Evolutionary conservation across 2,329 filamentous ascomycete genomes (phyloP), one percentile per base, ranked within the genome.

Genomic region (Apiospora pterosperma): DNA sequence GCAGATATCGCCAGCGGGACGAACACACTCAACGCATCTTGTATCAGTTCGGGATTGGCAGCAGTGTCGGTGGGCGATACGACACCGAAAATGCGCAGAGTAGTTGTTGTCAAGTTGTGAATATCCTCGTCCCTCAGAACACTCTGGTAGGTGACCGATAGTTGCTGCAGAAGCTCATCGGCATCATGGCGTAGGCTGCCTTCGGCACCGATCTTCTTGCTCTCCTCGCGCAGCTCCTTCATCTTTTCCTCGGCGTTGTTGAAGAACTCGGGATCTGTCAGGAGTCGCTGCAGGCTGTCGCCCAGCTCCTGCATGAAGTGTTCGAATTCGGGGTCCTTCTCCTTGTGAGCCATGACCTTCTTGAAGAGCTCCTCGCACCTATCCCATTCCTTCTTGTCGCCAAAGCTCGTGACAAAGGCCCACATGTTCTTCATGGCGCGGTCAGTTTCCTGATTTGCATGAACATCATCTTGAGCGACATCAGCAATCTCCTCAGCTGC

Each of bases 231-330:
- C 6, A 90, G 69, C 3, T 83, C 77, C 16, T 81, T 76, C 41
- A 89, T 77, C 11, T 83, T 82, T 60, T 83, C 76, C 28, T 91
- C 87, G 0, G 88, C 88, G 42, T 92, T 84, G 59, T 94, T 91
- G 71, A 96, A 92, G 77, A 97, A 97, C 4, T 89, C 85, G 0
- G 95, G 94, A 67, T 97, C 91, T 0, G 89, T 96, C 48, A 98
- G 80, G 75, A 97, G 89, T 67, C 90, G 89, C 72, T 97, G 90
- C 5, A 97, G 77, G 4, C 91, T 87, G 63, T 89, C 87, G 12
- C 90, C 91, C 36, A 94, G 80, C 58, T 96, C 88, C 25, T 84
- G 84, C 74, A 96, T 86, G 31, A 97, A 79, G 16, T 88, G 81
- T 71, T 97, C 93, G 66, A 97, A 96, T 62, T 96, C 88, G 0